Evolutionary conservation across 2,329 filamentous ascomycete genomes (phyloP), one percentile per base, ranked within the genome.

Genomic region (Aspergillus arachidicola): DNA sequence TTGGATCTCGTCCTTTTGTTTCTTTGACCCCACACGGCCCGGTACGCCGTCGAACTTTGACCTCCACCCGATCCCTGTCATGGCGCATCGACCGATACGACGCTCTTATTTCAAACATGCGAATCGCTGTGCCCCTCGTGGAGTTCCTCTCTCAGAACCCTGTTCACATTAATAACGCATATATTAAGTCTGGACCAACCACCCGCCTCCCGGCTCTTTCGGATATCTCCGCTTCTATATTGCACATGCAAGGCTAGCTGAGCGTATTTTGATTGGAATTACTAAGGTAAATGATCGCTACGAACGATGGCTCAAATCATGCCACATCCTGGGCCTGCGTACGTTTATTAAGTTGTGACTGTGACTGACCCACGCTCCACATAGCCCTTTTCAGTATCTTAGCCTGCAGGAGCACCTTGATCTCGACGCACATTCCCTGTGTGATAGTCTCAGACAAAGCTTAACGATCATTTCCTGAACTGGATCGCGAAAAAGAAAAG

Each of bases 11-110:
- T 41, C 16, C 38, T 41, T 41, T 41, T 41, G 16, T 41, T 19
- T 16, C 14, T 14, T 14, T 4, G 38, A 41, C 50, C 32, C 50
- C 50, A 54, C 50, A 54, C 50, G 50, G 50, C 50, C 50, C 50
- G 50, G 30, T 16, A 54, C 50, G 50, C 50, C 50, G 50, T 54
- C 50, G 50, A 54, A 54, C 30, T 36, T 36, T 54, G 30, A 12
- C 19, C 50, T 32, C 50, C 50, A 54, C 50, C 6, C 10, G 50
- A 16, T 54, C 50, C 50, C 50, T 54, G 50, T 54, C 50, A 54
- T 54, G 19, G 48, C 19, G 48, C 48, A 12, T 53, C 9, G 14
- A 21, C 48, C 48, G 48, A 54, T 54, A 36, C 30, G 28, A 54
- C 50, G 48, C 19, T 2, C 50, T 34, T 53, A 21, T n/a, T 36